Evolutionary conservation across 2,329 filamentous ascomycete genomes (phyloP), one percentile per base, ranked within the genome.

Genomic region (Nothophaeocryptopus gaeumannii): DNA sequence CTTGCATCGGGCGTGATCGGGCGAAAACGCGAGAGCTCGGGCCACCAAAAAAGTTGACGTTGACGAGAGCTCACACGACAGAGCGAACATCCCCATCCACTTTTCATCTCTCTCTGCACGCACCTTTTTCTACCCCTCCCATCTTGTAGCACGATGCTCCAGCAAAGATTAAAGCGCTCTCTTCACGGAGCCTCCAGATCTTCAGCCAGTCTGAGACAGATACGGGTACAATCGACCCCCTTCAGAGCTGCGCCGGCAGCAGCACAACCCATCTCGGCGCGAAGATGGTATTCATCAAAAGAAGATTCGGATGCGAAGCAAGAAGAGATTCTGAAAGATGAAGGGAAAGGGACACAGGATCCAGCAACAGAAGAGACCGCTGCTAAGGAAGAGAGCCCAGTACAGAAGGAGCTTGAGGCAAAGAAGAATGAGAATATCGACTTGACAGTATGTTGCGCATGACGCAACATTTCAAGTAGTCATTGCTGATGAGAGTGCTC

Each of bases 371-470:
- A 44, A 11, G 50, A 46, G 29, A 42, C 50, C 4, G 58, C 70
- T 35, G 73, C 75, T 63, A 75, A 76, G 51, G 71, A 76, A 44
- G 74, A 78, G 45, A 53, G 48, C 42, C 72, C 76, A 31, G 49
- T 80, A 39, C 79, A 81, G 69, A 83, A 83, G 69, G 82, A 89
- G 70, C 69, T 89, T 5, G 85, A 89, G 69, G 77, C 80, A 53
- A 87, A 86, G 71, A 82, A 85, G 62, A 83, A 81, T 71, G 86
- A 90, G 69, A 78, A 82, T 37, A 67, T 87, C 55, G 90, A 96
- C 41, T 80, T 95, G 72, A 97, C 96, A 84, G 92, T 96, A 75
- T 48, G 65, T 57, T 38, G 35, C 13, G 9, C 9, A 33, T 4
- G 9, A 2, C 14, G 16, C n/a, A 15, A 31, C 30, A n/a, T 7